A percentile compares a stretch with the other conserved stretches of the same genome.
Evolutionary conservation across 495 filamentous ascomycete species (phyloP).

Genomic region (Cairneyella variabilis): DNA sequence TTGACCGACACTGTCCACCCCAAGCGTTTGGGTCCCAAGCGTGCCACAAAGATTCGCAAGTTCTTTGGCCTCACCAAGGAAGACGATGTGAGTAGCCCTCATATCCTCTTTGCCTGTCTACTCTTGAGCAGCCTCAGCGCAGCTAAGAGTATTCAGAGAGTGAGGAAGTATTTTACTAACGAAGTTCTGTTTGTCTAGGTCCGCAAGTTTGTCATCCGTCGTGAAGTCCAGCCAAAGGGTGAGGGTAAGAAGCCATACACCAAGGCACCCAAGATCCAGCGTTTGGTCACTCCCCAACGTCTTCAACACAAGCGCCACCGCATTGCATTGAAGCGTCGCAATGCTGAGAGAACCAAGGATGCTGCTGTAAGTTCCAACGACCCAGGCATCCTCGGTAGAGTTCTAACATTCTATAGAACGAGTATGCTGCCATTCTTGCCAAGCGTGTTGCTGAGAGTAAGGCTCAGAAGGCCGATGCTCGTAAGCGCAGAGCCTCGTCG

Average conservation of each 20-base stretch:
- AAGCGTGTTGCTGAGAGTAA: conserved; percentile 95
- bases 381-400: conserved; percentile 2
- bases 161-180: conserved; percentile 21
- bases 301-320: conserved; percentile 99
- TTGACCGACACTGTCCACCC: conserved; percentile 95
- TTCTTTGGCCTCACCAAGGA: conserved; percentile 99
- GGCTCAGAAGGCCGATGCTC: conserved; percentile 80
- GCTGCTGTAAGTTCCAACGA: conserved; percentile 75
- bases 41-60: conserved; percentile 96
- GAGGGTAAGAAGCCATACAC: conserved; percentile 97
- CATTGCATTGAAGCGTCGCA: conserved; percentile 94
- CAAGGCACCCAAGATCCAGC: conserved; percentile 99
- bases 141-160: conserved; percentile 24
- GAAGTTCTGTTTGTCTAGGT: conserved; percentile 49
- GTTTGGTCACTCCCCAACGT: conserved; percentile 97
- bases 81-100: conserved; percentile 84
- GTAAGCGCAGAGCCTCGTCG: conserved; percentile 93
- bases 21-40: conserved; percentile 97
- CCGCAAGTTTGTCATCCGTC: conserved; percentile 98
- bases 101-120: conserved; percentile 52
- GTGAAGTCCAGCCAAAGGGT: conserved; percentile 89
- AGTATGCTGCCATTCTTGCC: conserved; percentile 90
- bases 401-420: conserved; percentile 59
- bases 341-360: conserved; percentile 90
- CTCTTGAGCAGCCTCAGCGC: background rate